Conservation (phyloP, 179 eudicot species). For the Spergularia azorica region DNA sequence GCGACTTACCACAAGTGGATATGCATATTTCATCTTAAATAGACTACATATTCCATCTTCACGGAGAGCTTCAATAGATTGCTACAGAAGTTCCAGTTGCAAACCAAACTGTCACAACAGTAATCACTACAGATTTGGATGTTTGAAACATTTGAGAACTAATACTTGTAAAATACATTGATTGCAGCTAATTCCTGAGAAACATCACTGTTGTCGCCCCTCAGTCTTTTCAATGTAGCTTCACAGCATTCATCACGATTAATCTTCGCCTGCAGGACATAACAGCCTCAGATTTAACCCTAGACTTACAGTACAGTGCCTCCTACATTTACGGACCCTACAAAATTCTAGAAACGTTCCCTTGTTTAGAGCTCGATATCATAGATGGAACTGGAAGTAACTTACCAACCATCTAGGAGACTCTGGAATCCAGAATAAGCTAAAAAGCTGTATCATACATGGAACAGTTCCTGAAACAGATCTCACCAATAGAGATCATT, state of each 20-base stretch:
- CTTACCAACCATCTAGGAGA: constrained; percentile 55
- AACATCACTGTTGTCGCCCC: constrained; percentile 32
- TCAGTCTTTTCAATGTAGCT: constrained; percentile 27
- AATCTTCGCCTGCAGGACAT: constrained; percentile 25
- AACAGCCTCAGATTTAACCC: neutral
- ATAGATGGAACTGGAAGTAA: neutral
- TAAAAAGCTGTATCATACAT: constrained; percentile 27
- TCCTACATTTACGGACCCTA: neutral
- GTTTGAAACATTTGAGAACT: neutral
- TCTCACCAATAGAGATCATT: neutral
- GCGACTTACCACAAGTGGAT: constrained; percentile 34
- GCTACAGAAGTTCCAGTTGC: constrained; percentile 21
- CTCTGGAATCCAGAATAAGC: constrained; percentile 45
- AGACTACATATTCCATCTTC: constrained; percentile 20
- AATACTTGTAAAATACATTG: constrained; percentile 15
- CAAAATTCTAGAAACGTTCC: neutral
- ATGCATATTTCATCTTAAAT: constrained; percentile 34
- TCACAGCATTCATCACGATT: constrained; percentile 14
- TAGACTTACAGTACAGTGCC: neutral
- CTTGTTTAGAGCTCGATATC: neutral
- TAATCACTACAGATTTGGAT: neutral
- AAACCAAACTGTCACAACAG: neutral
- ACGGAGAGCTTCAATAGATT: constrained; percentile 17
- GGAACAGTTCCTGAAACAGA: constrained; percentile 37
- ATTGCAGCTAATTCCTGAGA: constrained; percentile 37